phyloP scores from a whole-genome alignment of 495 filamentous ascomycete species.

The Penicillium ochrochloron region DNA sequence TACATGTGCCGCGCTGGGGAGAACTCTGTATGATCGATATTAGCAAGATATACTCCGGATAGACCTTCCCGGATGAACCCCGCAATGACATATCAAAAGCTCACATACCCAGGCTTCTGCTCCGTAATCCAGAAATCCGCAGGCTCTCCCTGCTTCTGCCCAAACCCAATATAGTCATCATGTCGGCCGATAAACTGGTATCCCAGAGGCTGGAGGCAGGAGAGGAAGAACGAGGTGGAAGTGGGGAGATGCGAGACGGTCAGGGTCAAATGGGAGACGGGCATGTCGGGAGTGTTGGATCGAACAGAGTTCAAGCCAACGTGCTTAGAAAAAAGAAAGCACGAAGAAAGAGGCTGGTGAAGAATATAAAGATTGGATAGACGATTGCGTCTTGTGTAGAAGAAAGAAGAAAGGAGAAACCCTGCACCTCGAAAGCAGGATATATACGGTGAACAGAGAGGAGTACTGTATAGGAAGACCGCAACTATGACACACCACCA shows the following conservation, averaged over 20 bases:
- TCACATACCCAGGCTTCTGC: conserved; percentile 56
- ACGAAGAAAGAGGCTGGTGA: neutral
- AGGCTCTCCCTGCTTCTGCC: conserved; percentile 53
- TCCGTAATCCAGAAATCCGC: conserved; percentile 65
- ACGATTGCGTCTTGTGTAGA: conserved; percentile 16
- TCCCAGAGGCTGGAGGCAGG: conserved; percentile 73
- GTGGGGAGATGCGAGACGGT: conserved; percentile 77
- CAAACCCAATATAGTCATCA: conserved; percentile 61
- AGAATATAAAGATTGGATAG: neutral
- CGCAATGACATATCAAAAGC: neutral
- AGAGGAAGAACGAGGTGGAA: conserved; percentile 79
- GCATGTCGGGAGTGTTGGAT: conserved; percentile 46
- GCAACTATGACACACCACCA: conserved; percentile 29
- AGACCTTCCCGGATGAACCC: neutral
- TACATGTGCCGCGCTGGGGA: conserved; percentile 58
- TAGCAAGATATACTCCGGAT: conserved; percentile 12
- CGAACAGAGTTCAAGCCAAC: conserved; percentile 22
- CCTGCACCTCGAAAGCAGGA: conserved; percentile 38
- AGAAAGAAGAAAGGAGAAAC: conserved; percentile 27
- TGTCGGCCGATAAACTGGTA: conserved; percentile 67
- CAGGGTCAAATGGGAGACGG: conserved; percentile 62
- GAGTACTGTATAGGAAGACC: conserved; percentile 21
- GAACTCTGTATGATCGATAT: conserved; percentile 40
- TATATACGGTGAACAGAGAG: conserved; percentile 32
- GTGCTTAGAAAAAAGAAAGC: neutral